Evolutionary conservation across 2,329 filamentous ascomycete genomes (phyloP), one percentile per base, ranked within the genome.

Genomic region (Bipolaris victoriae): DNA sequence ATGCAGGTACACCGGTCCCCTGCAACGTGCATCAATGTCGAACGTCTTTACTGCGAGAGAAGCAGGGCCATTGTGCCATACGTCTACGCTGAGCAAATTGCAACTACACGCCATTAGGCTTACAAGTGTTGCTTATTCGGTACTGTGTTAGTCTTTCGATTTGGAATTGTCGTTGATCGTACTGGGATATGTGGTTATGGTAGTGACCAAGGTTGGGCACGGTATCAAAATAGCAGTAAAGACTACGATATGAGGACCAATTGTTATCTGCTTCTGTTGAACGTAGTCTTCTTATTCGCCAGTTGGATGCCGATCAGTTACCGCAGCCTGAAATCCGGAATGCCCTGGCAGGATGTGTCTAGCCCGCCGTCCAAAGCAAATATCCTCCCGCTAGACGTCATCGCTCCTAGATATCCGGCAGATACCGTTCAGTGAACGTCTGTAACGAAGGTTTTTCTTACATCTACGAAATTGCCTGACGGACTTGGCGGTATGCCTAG

Each of bases 341-440:
- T 53, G 18, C 26, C 29, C 15, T 20, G 52, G 22, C 13, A 43
- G 40, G 7, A 24, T 22, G 47, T 37, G 29, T 26, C 24, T 45
- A 45, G 53, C 15, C 15, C 37, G 33, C 45, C 33, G 43, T 55
- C 24, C 22, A 31, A 51, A 37, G 20, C 22, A 35, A 24, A 39
- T 35, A 35, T 26, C 48, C 15, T 56, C 44, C 33, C 52, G 46
- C 16, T 43, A 40, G 20, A 58, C 54, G 52, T 61, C 57, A 62
- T 51, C 18, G 13, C 33, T 16, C n/a, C 20, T 33, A 48, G 20
- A 11, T 31, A 13, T 13, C 33, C 36, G 26, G 16, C 33, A 33
- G 15, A 4, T 7, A 44, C 22, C 35, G 35, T 2, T 7, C 13
- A 16, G 35, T 16, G 5, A 44, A 29, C 20, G 13, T 13, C 3